phyloP scores from a whole-genome alignment of 2,329 filamentous ascomycete species.

The Penicillium italicum region DNA sequence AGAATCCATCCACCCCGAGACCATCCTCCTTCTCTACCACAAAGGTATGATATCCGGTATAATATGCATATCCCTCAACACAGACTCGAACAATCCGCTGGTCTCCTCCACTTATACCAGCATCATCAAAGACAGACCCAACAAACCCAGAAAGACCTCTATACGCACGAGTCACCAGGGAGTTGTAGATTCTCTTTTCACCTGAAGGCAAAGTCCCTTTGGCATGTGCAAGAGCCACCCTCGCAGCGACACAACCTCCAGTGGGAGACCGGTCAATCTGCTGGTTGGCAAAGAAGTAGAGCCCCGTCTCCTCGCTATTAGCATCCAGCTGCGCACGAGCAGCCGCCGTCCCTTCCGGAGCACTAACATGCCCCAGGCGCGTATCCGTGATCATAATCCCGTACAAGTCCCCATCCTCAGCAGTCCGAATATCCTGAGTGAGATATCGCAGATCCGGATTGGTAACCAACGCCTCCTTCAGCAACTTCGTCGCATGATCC shows the following conservation, averaged over 20 bases:
- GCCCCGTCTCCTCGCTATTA: constrained; percentile 39
- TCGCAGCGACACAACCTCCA: constrained; percentile 38
- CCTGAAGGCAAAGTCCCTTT: constrained; percentile 23
- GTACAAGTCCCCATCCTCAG: constrained; percentile 16
- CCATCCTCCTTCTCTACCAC: constrained; percentile 14
- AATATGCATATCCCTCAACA: constrained; percentile 15
- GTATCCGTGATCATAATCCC: constrained; percentile 18
- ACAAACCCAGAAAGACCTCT: constrained; percentile 13
- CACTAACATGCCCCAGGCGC: constrained; percentile 5
- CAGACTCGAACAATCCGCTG: constrained; percentile 1
- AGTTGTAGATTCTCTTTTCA: constrained; percentile 37
- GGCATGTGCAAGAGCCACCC: constrained; percentile 36
- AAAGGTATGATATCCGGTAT: constrained; percentile 15
- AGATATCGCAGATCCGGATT: constrained; percentile 8
- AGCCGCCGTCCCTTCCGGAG: constrained; percentile 20
- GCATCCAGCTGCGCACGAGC: constrained; percentile 17
- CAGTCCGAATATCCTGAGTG: constrained; percentile 3
- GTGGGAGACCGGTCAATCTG: constrained; percentile 48
- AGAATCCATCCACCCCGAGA: constrained; percentile 12
- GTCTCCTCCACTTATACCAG: background rate
- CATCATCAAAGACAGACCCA: constrained; percentile 9
- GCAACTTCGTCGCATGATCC: constrained; percentile 29
- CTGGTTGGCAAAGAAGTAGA: constrained; percentile 47
- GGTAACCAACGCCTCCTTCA: constrained; percentile 32
- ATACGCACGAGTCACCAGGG: constrained; percentile 27